A percentile compares a stretch with the other conserved stretches of the same genome.
These are phyloP conservation scores for Daldinia childiae DNA, from an alignment of 495 filamentous ascomycete genomes.

Conservation along the genomic window DNA sequence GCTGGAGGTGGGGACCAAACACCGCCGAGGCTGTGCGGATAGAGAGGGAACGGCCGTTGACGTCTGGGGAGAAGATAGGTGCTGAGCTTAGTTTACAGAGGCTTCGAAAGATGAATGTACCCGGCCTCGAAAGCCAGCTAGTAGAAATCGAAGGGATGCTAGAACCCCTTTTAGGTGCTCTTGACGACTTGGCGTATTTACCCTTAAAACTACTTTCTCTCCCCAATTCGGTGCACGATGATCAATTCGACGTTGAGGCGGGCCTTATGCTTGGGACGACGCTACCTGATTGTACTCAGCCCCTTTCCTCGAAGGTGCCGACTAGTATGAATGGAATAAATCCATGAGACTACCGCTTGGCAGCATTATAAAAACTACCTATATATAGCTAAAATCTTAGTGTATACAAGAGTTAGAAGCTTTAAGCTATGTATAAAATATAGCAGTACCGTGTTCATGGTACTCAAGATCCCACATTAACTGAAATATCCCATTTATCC, in stretches of 20 bases:
- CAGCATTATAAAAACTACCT: no score
- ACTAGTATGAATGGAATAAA: neutral
- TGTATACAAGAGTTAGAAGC: neutral
- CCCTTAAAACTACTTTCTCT: slow-evolving; percentile 21
- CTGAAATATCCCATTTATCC: neutral
- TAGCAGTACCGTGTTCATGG: neutral
- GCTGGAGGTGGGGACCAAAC: slow-evolving; percentile 14
- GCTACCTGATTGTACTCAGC: neutral
- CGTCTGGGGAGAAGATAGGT: slow-evolving; percentile 31
- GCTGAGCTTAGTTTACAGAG: slow-evolving; percentile 37
- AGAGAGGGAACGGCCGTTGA: slow-evolving; percentile 43
- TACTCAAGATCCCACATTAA: neutral
- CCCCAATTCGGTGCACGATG: slow-evolving; percentile 10
- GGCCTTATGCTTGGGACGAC: slow-evolving; percentile 17
- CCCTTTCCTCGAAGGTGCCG: neutral
- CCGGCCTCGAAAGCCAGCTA: slow-evolving; percentile 41
- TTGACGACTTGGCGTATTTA: neutral
- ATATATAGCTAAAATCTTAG: neutral
- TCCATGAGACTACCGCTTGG: neutral
- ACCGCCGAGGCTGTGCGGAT: slow-evolving; percentile 34
- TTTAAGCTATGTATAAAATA: no score
- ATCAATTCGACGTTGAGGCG: slow-evolving; percentile 12
- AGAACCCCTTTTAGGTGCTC: slow-evolving; percentile 36
- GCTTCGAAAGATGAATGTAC: slow-evolving; percentile 36
- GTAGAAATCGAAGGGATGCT: slow-evolving; percentile 45